Evolutionary conservation across 306 rosid species (phyloP).

Genomic region (Rosa chinensis): DNA sequence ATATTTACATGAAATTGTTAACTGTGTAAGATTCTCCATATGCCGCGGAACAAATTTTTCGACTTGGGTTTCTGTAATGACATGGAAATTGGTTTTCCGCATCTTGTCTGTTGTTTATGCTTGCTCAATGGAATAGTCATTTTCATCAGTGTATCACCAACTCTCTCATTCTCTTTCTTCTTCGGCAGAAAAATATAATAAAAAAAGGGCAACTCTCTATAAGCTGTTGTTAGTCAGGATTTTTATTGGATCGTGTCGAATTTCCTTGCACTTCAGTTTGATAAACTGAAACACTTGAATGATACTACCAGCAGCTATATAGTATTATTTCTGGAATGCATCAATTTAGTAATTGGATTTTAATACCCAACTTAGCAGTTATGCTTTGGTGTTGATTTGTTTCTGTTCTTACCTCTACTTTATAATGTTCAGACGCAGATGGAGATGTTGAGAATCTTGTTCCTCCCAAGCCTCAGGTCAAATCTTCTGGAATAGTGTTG

Average conservation of each 20-base stretch:
- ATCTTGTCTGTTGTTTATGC: background rate
- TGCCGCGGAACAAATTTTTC: background rate
- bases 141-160: background rate
- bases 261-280: background rate
- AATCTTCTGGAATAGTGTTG: conserved; percentile 79
- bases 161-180: too few relatives aligned
- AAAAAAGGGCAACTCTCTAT: background rate
- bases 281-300: background rate
- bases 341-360: background rate
- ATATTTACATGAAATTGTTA: background rate
- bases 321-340: background rate
- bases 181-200: background rate
- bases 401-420: conserved; percentile 22
- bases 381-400: conserved; percentile 14
- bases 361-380: conserved; percentile 2
- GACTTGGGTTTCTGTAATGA: background rate
- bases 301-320: background rate
- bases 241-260: too few relatives aligned
- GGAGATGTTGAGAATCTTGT: conserved; percentile 61
- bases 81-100: background rate
- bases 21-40: background rate
- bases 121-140: background rate
- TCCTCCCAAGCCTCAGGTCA: conserved; percentile 48
- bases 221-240: background rate
- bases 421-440: conserved; percentile 47